phyloP scores from a whole-genome alignment of 192 early-diverging fungal genomes.

The Backusella circina region DNA sequence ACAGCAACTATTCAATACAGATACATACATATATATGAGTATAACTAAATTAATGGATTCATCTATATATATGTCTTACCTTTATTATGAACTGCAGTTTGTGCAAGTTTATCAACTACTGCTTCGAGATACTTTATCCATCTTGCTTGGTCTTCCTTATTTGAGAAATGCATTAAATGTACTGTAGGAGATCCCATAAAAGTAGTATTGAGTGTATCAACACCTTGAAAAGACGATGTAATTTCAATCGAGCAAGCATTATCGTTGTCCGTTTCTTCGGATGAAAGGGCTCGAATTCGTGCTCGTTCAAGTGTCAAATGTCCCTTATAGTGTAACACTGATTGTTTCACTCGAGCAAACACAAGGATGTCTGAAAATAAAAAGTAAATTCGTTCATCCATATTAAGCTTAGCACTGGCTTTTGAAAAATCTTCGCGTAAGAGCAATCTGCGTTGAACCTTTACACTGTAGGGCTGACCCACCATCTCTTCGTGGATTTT shows the following conservation, averaged over 20 bases:
- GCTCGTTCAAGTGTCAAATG: constrained; percentile 12
- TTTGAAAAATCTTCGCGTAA: constrained; percentile 8
- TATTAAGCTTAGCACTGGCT: neutral
- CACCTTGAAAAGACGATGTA: neutral
- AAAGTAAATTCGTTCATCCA: constrained; percentile 15
- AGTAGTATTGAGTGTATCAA: constrained; percentile 21
- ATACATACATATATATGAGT: no score
- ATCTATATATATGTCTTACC: neutral
- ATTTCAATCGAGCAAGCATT: constrained; percentile 12
- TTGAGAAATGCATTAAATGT: constrained; percentile 10
- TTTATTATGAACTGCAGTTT: neutral
- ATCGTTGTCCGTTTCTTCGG: neutral
- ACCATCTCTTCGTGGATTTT: constrained; percentile 12
- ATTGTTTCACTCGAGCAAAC: constrained; percentile 13
- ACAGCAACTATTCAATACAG: neutral
- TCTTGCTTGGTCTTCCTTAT: constrained; percentile 6
- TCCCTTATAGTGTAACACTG: constrained; percentile 22
- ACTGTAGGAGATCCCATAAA: constrained; percentile 15
- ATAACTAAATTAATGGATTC: neutral
- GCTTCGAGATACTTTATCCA: constrained; percentile 17
- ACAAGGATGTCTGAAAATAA: constrained; percentile 30
- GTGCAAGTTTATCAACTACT: constrained; percentile 10
- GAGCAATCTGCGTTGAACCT: constrained; percentile 15
- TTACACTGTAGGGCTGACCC: constrained; percentile 16
- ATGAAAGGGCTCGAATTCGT: neutral